Evolutionary conservation across 2,329 filamentous ascomycete genomes (phyloP).

Genomic region (Graphium sp.): DNA sequence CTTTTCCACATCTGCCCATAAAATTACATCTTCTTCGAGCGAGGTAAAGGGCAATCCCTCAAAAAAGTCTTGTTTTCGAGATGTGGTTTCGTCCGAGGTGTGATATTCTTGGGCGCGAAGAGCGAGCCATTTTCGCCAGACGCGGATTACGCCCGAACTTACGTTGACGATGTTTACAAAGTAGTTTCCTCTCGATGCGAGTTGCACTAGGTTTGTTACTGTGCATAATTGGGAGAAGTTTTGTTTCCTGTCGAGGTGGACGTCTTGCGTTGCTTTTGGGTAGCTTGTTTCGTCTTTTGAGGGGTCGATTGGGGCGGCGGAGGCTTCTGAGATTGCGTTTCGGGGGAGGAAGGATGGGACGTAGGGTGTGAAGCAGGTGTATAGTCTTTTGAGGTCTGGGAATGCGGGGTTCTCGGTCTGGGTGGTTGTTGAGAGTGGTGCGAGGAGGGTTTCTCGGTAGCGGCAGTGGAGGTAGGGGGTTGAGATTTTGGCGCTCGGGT

Average conservation of each 20-base stretch:
- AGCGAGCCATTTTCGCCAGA: slow-evolving; percentile 61
- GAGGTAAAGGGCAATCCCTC: slow-evolving; percentile 4
- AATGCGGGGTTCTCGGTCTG: slow-evolving; percentile 9
- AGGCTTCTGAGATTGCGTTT: no score
- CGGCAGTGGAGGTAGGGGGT: slow-evolving; percentile 52
- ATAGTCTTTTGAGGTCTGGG: slow-evolving; percentile 35
- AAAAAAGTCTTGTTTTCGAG: slow-evolving; percentile 21
- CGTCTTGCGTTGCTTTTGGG: no score
- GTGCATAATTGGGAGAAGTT: no score
- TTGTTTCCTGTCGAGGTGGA: no score
- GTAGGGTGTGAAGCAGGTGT: slow-evolving; percentile 54
- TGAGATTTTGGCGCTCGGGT: slow-evolving; percentile 50
- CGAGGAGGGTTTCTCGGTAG: slow-evolving; percentile 37
- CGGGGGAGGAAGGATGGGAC: slow-evolving; percentile 11
- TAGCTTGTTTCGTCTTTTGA: no score
- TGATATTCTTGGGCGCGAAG: no score
- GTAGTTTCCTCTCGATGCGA: slow-evolving; percentile 33
- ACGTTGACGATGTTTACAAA: slow-evolving; percentile 50
- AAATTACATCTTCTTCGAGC: slow-evolving; percentile 19
- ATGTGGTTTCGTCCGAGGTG: no score
- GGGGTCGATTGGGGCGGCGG: no score
- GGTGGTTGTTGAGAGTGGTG: slow-evolving; percentile 3
- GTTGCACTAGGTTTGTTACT: slow-evolving; percentile 3
- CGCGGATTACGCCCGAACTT: slow-evolving; percentile 48
- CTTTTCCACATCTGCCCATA: slow-evolving; percentile 51